A percentile compares a stretch with the other conserved stretches of the same genome.
These are phyloP conservation scores for Diplodia mutila DNA, from an alignment of 2,329 filamentous ascomycete species.

Conservation along the genomic window DNA sequence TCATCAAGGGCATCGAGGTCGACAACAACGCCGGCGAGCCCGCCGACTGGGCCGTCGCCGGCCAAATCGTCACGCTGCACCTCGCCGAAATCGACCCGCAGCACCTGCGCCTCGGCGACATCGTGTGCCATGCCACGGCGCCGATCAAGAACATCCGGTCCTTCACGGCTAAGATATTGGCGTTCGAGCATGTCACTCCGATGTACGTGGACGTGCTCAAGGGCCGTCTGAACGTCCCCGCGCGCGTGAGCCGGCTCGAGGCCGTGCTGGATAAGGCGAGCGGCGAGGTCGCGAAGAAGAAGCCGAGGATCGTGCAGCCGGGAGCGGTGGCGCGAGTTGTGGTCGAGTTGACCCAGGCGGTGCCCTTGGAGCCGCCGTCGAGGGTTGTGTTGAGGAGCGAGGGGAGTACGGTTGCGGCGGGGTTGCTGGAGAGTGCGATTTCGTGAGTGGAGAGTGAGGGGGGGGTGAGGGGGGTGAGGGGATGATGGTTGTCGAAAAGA, in stretches of 20 bases:
- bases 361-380: slow-evolving; percentile 79
- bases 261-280: slow-evolving; percentile 78
- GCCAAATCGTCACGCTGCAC: slow-evolving; percentile 85
- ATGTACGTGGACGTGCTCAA: slow-evolving; percentile 89
- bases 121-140: slow-evolving; percentile 72
- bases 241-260: slow-evolving; percentile 71
- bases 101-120: slow-evolving; percentile 77
- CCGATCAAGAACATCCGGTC: slow-evolving; percentile 72
- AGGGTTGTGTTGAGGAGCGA: slow-evolving; percentile 79
- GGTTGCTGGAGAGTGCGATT: slow-evolving; percentile 66
- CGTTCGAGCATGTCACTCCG: slow-evolving; percentile 86
- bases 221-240: slow-evolving; percentile 78
- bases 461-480: too few relatives aligned
- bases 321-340: slow-evolving; percentile 75
- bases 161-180: slow-evolving; percentile 82
- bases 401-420: slow-evolving; percentile 85
- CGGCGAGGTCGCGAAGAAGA: slow-evolving; percentile 78
- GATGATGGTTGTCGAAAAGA: too few relatives aligned
- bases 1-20: slow-evolving; percentile 79
- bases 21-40: slow-evolving; percentile 55
- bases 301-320: slow-evolving; percentile 80
- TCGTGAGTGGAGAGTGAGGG: background rate
- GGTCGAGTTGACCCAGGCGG: slow-evolving; percentile 72
- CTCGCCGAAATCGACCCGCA: slow-evolving; percentile 82
- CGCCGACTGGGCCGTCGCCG: slow-evolving; percentile 88